Percentiles rank a stretch among this genome's conserved stretches.
Conservation (phyloP, 2,329 filamentous ascomycete genomes). For the Fusarium luffae region DNA sequence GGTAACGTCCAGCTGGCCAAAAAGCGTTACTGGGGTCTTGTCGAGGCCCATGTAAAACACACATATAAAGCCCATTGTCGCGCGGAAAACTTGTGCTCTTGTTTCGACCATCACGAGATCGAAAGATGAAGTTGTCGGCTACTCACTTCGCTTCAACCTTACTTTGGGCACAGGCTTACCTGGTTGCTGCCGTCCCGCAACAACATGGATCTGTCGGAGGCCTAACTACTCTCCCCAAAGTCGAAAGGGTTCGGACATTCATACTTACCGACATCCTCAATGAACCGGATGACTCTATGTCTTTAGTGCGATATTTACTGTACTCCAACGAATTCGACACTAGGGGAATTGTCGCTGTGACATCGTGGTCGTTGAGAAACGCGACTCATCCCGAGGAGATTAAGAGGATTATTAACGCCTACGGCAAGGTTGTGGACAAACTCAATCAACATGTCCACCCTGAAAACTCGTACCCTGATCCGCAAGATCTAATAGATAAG, state of each 20-base stretch:
- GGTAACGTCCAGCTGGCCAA: neutral
- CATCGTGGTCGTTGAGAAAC: conserved; percentile 16
- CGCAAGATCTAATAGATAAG: neutral
- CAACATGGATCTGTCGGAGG: neutral
- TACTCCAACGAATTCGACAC: conserved; percentile 22
- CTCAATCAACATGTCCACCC: conserved; percentile 21
- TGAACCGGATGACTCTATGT: conserved; percentile 21
- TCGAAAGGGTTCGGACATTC: neutral
- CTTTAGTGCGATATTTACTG: conserved; percentile 11
- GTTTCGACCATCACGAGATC: neutral
- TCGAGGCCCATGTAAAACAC: neutral
- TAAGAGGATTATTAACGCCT: conserved; percentile 1
- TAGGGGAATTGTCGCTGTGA: neutral
- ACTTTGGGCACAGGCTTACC: neutral
- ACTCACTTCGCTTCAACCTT: neutral
- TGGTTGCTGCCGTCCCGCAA: neutral
- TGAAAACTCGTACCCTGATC: neutral
- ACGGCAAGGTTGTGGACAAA: conserved; percentile 11
- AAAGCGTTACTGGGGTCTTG: neutral
- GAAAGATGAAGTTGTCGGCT: neutral
- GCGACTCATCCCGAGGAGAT: conserved; percentile 8
- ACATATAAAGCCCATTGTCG: neutral
- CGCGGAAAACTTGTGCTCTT: too few relatives aligned
- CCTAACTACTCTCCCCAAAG: neutral
- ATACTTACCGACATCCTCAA: conserved; percentile 6